Evolutionary conservation across 2,329 filamentous ascomycete genomes (phyloP).

Genomic region (Nannizziopsis arthrosporioides): DNA sequence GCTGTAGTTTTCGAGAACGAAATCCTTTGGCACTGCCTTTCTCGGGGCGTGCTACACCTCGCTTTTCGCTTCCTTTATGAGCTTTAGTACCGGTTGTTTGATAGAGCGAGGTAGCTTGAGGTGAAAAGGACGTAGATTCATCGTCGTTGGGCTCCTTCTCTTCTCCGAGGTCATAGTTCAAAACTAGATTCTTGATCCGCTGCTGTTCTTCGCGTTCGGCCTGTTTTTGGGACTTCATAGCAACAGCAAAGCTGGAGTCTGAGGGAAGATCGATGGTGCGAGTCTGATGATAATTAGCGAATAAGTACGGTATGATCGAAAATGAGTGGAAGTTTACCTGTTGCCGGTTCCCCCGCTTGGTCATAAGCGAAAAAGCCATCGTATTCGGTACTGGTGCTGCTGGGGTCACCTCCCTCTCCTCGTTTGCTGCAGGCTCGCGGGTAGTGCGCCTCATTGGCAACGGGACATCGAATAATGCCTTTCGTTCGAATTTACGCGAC

Average conservation of each 20-base stretch:
- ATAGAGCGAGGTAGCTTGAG: constrained; percentile 17
- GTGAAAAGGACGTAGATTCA: constrained; percentile 40
- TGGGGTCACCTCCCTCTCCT: constrained; percentile 25
- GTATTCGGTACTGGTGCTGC: constrained; percentile 39
- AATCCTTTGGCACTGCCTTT: constrained; percentile 54
- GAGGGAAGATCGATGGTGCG: constrained; percentile 75
- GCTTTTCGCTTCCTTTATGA: constrained; percentile 31
- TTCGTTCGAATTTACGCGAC: constrained; percentile 89
- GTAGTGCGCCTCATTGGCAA: constrained; percentile 68
- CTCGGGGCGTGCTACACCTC: constrained; percentile 32
- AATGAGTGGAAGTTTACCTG: constrained; percentile 48
- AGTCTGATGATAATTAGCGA: constrained; percentile 46
- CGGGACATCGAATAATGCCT: constrained; percentile 89
- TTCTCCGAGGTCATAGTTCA: constrained; percentile 90
- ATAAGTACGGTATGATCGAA: background rate
- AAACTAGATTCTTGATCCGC: constrained; percentile 91
- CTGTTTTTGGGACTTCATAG: constrained; percentile 91
- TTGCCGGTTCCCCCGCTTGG: constrained; percentile 89
- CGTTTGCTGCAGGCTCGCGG: constrained; percentile 45
- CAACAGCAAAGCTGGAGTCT: constrained; percentile 87
- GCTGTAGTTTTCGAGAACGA: constrained; percentile 76
- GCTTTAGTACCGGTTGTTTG: constrained; percentile 27
- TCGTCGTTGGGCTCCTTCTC: constrained; percentile 66
- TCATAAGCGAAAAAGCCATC: constrained; percentile 96
- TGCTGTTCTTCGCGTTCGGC: constrained; percentile 94